Evolutionary conservation across 2,329 filamentous ascomycete genomes (phyloP).

Genomic region (Cercospora sp.): DNA sequence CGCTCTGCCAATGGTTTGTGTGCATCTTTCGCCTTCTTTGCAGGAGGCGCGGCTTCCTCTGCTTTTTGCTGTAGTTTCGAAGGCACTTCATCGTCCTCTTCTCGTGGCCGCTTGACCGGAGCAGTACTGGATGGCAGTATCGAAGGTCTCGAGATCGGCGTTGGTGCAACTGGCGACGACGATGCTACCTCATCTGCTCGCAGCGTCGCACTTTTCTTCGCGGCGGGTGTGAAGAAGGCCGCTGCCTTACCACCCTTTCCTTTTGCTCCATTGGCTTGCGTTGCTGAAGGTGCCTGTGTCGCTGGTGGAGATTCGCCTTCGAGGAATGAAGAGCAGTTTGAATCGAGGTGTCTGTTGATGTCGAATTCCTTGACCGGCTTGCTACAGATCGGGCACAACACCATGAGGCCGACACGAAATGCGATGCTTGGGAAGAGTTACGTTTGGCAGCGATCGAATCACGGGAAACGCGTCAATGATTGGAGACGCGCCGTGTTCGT

Average conservation of each 20-base stretch:
- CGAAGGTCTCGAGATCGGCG: slow-evolving; percentile 15
- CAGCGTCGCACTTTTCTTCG: slow-evolving; percentile 42
- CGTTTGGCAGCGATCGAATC: background rate
- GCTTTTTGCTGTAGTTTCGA: slow-evolving; percentile 10
- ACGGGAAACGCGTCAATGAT: slow-evolving; percentile 4
- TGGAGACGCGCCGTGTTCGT: background rate
- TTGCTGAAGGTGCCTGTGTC: slow-evolving; percentile 33
- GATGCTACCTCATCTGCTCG: slow-evolving; percentile 30
- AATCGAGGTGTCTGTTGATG: slow-evolving; percentile 92
- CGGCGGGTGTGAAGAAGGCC: slow-evolving; percentile 59
- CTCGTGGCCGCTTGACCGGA: slow-evolving; percentile 33
- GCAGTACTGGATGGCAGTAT: slow-evolving; percentile 28
- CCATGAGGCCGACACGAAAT: slow-evolving; percentile 27
- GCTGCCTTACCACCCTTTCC: slow-evolving; percentile 42
- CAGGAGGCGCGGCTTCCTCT: slow-evolving; percentile 50
- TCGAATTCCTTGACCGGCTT: slow-evolving; percentile 57
- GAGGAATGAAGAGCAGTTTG: slow-evolving; percentile 69
- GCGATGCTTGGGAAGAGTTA: background rate
- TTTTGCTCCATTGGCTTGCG: slow-evolving; percentile 33
- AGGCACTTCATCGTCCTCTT: slow-evolving; percentile 27
- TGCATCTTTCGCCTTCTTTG: slow-evolving; percentile 66
- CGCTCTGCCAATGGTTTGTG: slow-evolving; percentile 86
- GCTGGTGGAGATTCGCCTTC: slow-evolving; percentile 52
- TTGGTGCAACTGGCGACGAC: slow-evolving; percentile 28
- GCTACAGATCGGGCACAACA: slow-evolving; percentile 41